These are phyloP conservation scores for Citrullus colocynthis DNA, from an alignment of 306 rosid genomes.

Conservation along the genomic window DNA sequence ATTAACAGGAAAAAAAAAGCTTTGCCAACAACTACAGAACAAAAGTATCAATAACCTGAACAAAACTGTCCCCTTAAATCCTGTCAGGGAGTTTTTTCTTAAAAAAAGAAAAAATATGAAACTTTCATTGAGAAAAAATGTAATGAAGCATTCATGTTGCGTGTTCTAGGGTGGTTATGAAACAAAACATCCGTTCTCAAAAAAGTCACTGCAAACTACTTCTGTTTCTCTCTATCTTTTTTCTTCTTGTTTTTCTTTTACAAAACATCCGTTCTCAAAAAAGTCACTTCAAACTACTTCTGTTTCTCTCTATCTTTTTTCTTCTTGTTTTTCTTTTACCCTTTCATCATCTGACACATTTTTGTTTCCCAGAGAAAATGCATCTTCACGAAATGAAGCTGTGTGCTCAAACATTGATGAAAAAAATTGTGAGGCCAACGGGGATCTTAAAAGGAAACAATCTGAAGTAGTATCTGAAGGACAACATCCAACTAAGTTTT, in stretches of 20 bases:
- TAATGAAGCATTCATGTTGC: background rate
- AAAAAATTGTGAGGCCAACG: slow-evolving; percentile 16
- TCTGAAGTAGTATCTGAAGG: slow-evolving; percentile 29
- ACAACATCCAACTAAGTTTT: slow-evolving; percentile 34
- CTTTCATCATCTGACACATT: background rate
- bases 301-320: background rate
- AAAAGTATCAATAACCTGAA: background rate
- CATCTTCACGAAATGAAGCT: slow-evolving; percentile 25
- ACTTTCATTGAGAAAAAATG: background rate
- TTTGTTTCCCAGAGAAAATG: slow-evolving; percentile 41
- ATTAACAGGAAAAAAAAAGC: background rate
- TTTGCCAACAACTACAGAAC: background rate
- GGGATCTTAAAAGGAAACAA: slow-evolving; percentile 54
- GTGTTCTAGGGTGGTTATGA: background rate
- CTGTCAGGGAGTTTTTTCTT: too few relatives aligned
- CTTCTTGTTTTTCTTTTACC: background rate
- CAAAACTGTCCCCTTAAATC: background rate
- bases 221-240: background rate
- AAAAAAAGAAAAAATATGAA: too few relatives aligned
- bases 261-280: background rate
- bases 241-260: background rate
- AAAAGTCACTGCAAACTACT: background rate
- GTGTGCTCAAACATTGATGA: slow-evolving; percentile 18
- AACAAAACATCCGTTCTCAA: background rate
- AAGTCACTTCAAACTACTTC: background rate